Conservation (phyloP, 1,284 basidiomycete genomes). For the Microbotryomycetes sp. region DNA sequence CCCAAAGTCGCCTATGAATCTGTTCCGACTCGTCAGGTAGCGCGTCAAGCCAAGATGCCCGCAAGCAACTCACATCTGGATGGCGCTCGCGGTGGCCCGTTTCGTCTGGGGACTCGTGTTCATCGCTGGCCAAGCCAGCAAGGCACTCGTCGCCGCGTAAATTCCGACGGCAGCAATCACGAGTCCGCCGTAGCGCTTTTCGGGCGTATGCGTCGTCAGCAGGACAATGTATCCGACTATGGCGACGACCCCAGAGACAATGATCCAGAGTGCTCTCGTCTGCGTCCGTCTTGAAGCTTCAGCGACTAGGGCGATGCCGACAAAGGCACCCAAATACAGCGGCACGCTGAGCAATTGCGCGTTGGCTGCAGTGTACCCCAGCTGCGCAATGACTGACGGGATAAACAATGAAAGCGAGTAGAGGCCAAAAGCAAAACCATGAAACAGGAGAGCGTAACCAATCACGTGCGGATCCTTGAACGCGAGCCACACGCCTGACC, state of each 20-base stretch:
- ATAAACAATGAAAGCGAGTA: constrained; percentile 34
- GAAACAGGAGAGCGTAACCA: constrained; percentile 59
- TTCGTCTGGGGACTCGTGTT: constrained; percentile 66
- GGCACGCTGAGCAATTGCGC: constrained; percentile 59
- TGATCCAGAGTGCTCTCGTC: constrained; percentile 54
- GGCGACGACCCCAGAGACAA: constrained; percentile 49
- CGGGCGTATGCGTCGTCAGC: constrained; percentile 50
- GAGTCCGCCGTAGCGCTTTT: constrained; percentile 55
- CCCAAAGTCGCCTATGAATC: constrained; percentile 53
- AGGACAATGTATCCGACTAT: constrained; percentile 60
- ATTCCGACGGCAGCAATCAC: constrained; percentile 56
- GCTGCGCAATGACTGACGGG: constrained; percentile 55
- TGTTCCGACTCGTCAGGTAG: background rate
- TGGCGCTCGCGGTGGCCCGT: constrained; percentile 56
- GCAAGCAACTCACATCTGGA: constrained; percentile 48
- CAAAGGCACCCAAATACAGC: constrained; percentile 39
- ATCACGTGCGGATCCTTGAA: constrained; percentile 56
- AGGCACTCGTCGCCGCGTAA: constrained; percentile 40
- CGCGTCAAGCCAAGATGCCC: background rate
- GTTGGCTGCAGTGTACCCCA: constrained; percentile 55
- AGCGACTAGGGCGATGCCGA: constrained; percentile 43
- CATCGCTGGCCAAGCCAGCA: constrained; percentile 54
- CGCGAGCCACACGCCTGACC: constrained; percentile 42
- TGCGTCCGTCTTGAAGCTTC: constrained; percentile 50
- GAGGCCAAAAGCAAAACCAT: constrained; percentile 50